Conservation (phyloP, 768 basidiomycete species). For the Phallus indusiatus region DNA sequence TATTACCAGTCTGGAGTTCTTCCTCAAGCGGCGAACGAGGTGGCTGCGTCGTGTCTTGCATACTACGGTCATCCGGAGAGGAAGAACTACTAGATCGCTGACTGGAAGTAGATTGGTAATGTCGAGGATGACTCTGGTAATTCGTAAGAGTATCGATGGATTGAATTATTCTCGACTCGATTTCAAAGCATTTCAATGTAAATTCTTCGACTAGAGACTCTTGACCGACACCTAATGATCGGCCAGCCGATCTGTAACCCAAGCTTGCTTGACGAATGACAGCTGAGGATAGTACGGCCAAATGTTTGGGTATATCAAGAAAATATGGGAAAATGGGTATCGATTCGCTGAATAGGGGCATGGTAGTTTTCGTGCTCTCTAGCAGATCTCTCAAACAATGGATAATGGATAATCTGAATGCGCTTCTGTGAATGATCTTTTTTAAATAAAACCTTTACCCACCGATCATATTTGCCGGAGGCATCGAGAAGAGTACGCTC, state of each 20-base stretch:
- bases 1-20: neutral
- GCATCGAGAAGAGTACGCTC: slow-evolving; percentile 2
- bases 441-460: neutral
- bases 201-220: slow-evolving; percentile 44
- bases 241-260: neutral
- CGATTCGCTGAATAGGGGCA: slow-evolving; percentile 59
- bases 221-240: slow-evolving; percentile 5
- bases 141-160: slow-evolving; percentile 54
- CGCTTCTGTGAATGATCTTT: neutral
- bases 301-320: slow-evolving; percentile 68
- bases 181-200: slow-evolving; percentile 41
- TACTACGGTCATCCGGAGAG: neutral
- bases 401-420: slow-evolving; percentile 37
- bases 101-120: neutral
- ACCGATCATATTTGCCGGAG: slow-evolving; percentile 6
- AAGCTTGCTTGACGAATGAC: slow-evolving; percentile 53
- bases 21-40: neutral
- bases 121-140: neutral
- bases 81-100: neutral
- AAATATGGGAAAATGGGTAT: slow-evolving; percentile 65
- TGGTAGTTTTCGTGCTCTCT: slow-evolving; percentile 46
- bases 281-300: slow-evolving; percentile 66
- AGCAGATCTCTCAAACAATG: slow-evolving; percentile 38
- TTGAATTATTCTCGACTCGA: slow-evolving; percentile 59
- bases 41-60: neutral